A percentile compares a stretch with the other conserved stretches of the same genome.
Conservation (phyloP, 345 rosid genomes). For the Corymbia maculata region DNA sequence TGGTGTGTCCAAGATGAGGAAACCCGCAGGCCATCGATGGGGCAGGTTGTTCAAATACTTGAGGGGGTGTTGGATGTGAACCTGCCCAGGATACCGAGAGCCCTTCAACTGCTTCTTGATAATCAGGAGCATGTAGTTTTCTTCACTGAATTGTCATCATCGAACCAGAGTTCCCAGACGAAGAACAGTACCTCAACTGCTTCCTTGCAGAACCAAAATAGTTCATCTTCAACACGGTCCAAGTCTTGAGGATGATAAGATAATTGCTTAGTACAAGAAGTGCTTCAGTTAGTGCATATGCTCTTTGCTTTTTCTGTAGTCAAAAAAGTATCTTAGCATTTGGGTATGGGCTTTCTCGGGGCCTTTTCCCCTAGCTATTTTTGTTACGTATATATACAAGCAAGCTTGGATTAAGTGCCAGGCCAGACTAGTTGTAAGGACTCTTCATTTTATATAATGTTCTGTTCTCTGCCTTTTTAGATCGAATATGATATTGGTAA, state of each 20-base stretch:
- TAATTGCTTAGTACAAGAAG: background rate
- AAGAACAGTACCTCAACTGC: constrained; percentile 8
- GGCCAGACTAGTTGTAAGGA: background rate
- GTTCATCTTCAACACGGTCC: background rate
- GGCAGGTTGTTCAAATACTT: constrained; percentile 81
- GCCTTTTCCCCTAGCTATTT: background rate
- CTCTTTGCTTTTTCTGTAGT: background rate
- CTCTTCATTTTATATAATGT: background rate
- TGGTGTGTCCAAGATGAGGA: constrained; percentile 92
- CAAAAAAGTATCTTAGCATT: background rate
- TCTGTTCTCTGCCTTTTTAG: background rate
- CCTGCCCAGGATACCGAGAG: constrained; percentile 52
- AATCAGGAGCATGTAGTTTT: constrained; percentile 25
- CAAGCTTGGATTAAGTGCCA: background rate
- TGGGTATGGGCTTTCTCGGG: background rate
- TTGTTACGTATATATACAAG: background rate
- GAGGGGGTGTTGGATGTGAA: constrained; percentile 60
- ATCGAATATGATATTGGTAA: background rate
- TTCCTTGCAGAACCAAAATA: constrained; percentile 14
- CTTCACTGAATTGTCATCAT: constrained; percentile 38
- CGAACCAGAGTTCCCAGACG: constrained; percentile 23
- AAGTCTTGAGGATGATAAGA: background rate
- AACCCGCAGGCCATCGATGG: constrained; percentile 65
- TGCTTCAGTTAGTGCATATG: background rate
- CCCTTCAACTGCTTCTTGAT: constrained; percentile 34